A percentile compares a stretch with the other conserved stretches of the same genome.
phyloP scores from a whole-genome alignment of 2,329 filamentous ascomycete genomes.

The Hypoxylon sp. region DNA sequence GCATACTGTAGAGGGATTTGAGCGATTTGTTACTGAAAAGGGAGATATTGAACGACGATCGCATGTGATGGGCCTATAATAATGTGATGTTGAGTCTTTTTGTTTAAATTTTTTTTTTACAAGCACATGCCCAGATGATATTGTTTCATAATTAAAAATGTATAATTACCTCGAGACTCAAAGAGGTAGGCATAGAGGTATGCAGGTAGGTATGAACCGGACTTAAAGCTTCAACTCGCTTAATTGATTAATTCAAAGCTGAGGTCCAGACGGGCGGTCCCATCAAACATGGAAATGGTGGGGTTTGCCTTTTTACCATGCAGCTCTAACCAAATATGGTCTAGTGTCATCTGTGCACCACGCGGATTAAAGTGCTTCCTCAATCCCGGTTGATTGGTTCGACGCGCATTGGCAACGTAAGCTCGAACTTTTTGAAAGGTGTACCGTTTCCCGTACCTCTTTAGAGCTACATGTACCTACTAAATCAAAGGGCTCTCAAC shows the following conservation, averaged over 20 bases:
- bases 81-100: conserved; percentile 19
- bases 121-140: neutral
- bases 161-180: conserved; percentile 7
- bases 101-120: neutral
- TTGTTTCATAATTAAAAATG: neutral
- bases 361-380: conserved; percentile 35
- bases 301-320: conserved; percentile 23
- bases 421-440: conserved; percentile 44
- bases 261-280: conserved; percentile 21
- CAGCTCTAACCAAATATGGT: conserved; percentile 12
- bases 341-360: conserved; percentile 12
- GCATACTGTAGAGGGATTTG: conserved; percentile 33
- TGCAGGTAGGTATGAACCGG: too few species aligned
- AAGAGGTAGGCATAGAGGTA: too few species aligned
- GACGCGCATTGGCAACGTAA: conserved; percentile 44
- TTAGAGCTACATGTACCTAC: conserved; percentile 35
- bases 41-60: conserved; percentile 7
- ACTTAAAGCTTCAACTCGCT: conserved; percentile 13
- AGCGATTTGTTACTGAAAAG: conserved; percentile 31
- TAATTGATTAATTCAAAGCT: conserved; percentile 9
- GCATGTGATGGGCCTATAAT: conserved; percentile 20
- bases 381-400: conserved; percentile 16
- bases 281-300: conserved; percentile 24
- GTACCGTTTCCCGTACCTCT: conserved; percentile 16
- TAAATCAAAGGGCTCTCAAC: conserved; percentile 17